Percentiles rank a stretch among this genome's conserved stretches.
Conservation (phyloP, 2,329 filamentous ascomycete species). For the Dothistroma pini region DNA sequence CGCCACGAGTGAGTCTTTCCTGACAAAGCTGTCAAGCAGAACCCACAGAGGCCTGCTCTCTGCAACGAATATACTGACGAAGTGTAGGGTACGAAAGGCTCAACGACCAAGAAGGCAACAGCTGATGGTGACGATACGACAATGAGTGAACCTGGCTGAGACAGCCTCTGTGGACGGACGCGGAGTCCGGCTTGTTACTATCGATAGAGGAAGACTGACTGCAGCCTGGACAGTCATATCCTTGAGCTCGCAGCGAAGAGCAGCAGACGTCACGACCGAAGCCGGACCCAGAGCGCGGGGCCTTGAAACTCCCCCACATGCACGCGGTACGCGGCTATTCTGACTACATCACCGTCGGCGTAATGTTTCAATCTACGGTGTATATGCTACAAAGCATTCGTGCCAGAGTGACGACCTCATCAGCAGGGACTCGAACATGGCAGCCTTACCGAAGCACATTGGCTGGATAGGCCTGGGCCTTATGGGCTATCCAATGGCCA, state of each 20-base stretch:
- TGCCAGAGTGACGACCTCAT: background rate
- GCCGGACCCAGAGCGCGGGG: slow-evolving; percentile 10
- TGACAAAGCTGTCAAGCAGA: background rate
- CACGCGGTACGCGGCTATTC: slow-evolving; percentile 3
- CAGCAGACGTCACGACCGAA: slow-evolving; percentile 11
- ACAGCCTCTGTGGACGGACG: too few relatives aligned
- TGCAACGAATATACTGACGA: background rate
- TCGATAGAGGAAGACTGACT: background rate
- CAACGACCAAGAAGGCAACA: slow-evolving; percentile 12
- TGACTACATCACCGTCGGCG: background rate
- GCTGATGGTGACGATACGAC: slow-evolving; percentile 14
- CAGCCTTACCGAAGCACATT: slow-evolving; percentile 30
- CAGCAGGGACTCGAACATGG: slow-evolving; percentile 16
- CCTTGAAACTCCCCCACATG: slow-evolving; percentile 5
- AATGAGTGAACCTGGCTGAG: slow-evolving; percentile 24
- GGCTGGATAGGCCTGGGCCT: slow-evolving; percentile 55
- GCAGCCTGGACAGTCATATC: background rate
- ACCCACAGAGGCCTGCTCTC: too few relatives aligned
- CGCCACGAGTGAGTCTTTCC: slow-evolving; percentile 23
- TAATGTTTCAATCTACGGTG: background rate
- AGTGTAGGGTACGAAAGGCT: slow-evolving; percentile 12
- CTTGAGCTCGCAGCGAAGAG: slow-evolving; percentile 1
- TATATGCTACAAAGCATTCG: background rate
- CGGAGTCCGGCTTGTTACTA: background rate
- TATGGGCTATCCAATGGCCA: slow-evolving; percentile 54